Evolutionary conservation across 1,139 yeast species (phyloP).

Genomic region (Kodamaea alishanica): DNA sequence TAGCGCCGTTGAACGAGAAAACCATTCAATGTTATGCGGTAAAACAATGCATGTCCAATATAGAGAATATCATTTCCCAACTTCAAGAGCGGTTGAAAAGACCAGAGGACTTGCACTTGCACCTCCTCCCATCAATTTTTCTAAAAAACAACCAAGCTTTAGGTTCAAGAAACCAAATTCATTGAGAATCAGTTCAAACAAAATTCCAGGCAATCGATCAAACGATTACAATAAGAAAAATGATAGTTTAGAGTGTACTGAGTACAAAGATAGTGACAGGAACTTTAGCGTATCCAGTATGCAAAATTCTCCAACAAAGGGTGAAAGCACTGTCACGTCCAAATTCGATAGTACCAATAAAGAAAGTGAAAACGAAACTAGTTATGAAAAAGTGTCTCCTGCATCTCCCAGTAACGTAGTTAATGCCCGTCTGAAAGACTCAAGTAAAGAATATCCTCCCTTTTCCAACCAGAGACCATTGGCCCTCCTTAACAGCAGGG

Average conservation of each 20-base stretch:
- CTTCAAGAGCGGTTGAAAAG: constrained; percentile 10
- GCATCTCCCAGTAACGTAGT: no score
- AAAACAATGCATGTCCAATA: constrained; percentile 83
- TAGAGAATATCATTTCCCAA: constrained; percentile 50
- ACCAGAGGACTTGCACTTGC: constrained; percentile 49
- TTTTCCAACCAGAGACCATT: no score
- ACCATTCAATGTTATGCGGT: constrained; percentile 68
- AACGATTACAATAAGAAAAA: constrained; percentile 12
- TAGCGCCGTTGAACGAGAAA: constrained; percentile 75
- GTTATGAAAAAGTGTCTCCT: no score
- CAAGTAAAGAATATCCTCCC: no score
- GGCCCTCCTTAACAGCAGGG: no score
- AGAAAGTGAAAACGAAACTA: no score
- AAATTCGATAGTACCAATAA: no score
- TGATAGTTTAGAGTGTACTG: constrained; percentile 3
- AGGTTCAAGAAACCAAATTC: background rate
- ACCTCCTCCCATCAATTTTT: constrained; percentile 68
- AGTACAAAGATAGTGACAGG: constrained; percentile 1
- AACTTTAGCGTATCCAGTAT: no score
- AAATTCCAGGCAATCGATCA: constrained; percentile 10
- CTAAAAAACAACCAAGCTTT: background rate
- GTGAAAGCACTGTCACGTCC: no score
- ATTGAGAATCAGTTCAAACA: constrained; percentile 1
- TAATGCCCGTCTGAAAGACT: no score
- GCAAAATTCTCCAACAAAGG: no score